These are phyloP conservation scores for Rhamnella rubrinervis DNA, from an alignment of 331 rosid genomes.

Conservation along the genomic window DNA sequence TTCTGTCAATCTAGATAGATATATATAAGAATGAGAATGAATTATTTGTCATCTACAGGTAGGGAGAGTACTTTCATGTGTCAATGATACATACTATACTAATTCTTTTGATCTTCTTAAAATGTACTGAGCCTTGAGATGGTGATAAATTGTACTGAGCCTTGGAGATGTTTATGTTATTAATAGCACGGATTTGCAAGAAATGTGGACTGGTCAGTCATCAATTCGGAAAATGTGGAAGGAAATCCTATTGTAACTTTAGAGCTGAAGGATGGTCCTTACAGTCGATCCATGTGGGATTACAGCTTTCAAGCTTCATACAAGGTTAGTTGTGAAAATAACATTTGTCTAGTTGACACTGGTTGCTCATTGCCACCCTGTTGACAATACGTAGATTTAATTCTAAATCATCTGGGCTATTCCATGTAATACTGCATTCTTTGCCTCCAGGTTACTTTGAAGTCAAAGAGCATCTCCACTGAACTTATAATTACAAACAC, in stretches of 20 bases:
- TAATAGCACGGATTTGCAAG: slow-evolving; percentile 93
- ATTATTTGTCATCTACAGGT: background rate
- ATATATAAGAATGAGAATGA: no score
- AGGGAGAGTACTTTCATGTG: background rate
- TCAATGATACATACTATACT: background rate
- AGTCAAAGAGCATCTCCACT: slow-evolving; percentile 63
- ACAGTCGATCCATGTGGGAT: slow-evolving; percentile 93
- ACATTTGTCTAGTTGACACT: slow-evolving; percentile 11
- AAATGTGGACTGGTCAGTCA: slow-evolving; percentile 78
- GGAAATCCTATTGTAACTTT: slow-evolving; percentile 72
- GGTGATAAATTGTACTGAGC: slow-evolving; percentile 7
- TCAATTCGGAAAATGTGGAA: slow-evolving; percentile 65
- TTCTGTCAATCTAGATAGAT: background rate
- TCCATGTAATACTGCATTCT: background rate
- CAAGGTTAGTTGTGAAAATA: slow-evolving; percentile 52
- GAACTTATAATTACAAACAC: slow-evolving; percentile 74
- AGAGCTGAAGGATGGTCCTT: slow-evolving; percentile 76
- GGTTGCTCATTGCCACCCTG: slow-evolving; percentile 6
- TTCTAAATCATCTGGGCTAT: no score
- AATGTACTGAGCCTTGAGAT: background rate
- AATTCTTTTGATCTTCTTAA: slow-evolving; percentile 9
- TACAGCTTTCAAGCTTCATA: slow-evolving; percentile 80
- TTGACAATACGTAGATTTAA: background rate
- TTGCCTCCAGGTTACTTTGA: slow-evolving; percentile 59
- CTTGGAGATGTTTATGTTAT: slow-evolving; percentile 25